Evolutionary conservation across 371 early-diverging fungal species (phyloP).

Genomic region (Actinomucor elegans): DNA sequence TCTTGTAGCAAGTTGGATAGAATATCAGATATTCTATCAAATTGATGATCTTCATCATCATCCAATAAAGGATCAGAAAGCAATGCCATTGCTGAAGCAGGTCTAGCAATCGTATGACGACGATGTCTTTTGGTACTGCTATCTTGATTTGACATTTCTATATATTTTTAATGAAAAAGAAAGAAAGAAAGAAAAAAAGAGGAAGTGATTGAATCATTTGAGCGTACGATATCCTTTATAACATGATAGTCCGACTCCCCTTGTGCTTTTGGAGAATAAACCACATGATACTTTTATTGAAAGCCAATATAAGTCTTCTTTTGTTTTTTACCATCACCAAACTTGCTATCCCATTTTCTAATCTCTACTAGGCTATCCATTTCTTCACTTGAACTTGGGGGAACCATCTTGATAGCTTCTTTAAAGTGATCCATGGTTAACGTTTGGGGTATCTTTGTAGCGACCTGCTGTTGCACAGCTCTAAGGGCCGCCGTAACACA

Average conservation of each 20-base stretch:
- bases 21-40: constrained; percentile 31
- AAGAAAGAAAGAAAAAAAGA: not conserved
- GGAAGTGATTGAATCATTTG: too few species aligned
- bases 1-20: constrained; percentile 26
- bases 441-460: constrained; percentile 11
- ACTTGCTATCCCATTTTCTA: constrained; percentile 86
- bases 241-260: not conserved
- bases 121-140: constrained; percentile 7
- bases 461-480: constrained; percentile 60
- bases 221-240: too few species aligned
- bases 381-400: constrained; percentile 85
- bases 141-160: not conserved
- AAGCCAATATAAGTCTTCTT: constrained; percentile 39
- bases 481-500: constrained; percentile 92
- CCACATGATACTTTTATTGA: constrained; percentile 27
- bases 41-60: constrained; percentile 12
- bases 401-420: constrained; percentile 75
- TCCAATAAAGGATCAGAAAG: constrained; percentile 8
- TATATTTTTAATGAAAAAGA: not conserved
- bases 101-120: constrained; percentile 13
- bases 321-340: constrained; percentile 74
- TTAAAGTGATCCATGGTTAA: constrained; percentile 71
- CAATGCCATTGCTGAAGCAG: constrained; percentile 14
- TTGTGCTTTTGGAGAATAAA: not conserved
- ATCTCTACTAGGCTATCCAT: constrained; percentile 82